Evolutionary conservation across 768 basidiomycete genomes (phyloP).

Genomic region (Mycena rosella): DNA sequence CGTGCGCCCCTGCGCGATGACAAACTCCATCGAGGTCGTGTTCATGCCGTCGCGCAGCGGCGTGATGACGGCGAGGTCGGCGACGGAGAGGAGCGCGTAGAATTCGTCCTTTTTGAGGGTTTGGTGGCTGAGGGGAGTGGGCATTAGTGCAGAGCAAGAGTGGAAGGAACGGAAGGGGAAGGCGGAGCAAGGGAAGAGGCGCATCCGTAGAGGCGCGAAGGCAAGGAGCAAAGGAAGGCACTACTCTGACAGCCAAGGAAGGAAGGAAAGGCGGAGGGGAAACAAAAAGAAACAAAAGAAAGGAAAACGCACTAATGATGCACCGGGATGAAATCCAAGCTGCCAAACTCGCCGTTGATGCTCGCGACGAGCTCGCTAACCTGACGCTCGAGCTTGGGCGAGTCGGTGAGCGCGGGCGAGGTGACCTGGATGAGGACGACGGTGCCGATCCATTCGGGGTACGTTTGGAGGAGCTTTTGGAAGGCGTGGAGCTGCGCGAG

Average conservation of each 20-base stretch:
- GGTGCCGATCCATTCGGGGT: constrained; percentile 96
- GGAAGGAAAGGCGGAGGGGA: not conserved
- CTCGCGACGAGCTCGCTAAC: constrained; percentile 94
- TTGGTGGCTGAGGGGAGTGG: constrained; percentile 79
- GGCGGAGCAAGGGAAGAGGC: too few relatives aligned
- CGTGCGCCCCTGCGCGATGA: constrained; percentile 90
- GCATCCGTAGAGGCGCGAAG: too few relatives aligned
- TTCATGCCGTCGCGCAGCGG: constrained; percentile 99
- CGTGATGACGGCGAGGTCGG: constrained; percentile 95
- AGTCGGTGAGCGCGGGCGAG: constrained; percentile 91
- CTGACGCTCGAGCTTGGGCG: constrained; percentile 92
- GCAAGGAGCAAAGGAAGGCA: too few relatives aligned
- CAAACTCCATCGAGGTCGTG: constrained; percentile 98
- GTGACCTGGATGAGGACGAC: constrained; percentile 94
- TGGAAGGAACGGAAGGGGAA: not conserved
- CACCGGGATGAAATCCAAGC: constrained; percentile 94
- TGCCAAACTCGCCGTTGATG: constrained; percentile 96
- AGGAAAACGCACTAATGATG: constrained; percentile 89
- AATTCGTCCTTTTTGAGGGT: constrained; percentile 98
- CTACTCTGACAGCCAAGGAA: too few relatives aligned
- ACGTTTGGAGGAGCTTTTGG: constrained; percentile 92
- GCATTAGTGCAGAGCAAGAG: not conserved
- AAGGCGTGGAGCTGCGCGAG: constrained; percentile 87
- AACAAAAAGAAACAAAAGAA: not conserved
- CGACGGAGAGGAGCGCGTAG: constrained; percentile 93